Conservation (phyloP, 495 filamentous ascomycete genomes). For the Poronia punctata region DNA sequence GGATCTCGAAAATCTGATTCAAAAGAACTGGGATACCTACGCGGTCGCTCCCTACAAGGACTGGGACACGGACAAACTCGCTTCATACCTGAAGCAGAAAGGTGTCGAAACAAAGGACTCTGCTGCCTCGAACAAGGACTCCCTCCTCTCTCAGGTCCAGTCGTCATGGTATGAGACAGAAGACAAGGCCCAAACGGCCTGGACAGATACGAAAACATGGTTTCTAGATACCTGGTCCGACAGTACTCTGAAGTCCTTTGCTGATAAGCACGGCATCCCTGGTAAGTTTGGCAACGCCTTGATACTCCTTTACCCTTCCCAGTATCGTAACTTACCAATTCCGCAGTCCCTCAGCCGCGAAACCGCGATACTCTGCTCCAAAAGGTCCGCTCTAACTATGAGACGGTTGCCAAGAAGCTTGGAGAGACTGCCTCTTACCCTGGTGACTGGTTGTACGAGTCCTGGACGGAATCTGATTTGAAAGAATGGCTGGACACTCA, state of each 20-base stretch:
- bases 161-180: constrained; percentile 66
- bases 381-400: constrained; percentile 73
- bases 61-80: constrained; percentile 63
- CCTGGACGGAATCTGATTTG: constrained; percentile 60
- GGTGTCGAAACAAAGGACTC: constrained; percentile 60
- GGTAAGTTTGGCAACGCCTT: constrained; percentile 36
- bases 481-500: constrained; percentile 82
- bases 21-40: constrained; percentile 76
- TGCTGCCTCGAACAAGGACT: constrained; percentile 56
- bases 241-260: constrained; percentile 79
- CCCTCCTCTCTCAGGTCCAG: constrained; percentile 61
- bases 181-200: constrained; percentile 63
- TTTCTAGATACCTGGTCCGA: constrained; percentile 80
- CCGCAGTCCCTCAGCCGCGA: constrained; percentile 64
- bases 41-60: constrained; percentile 59
- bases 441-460: constrained; percentile 90
- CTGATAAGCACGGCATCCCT: constrained; percentile 81
- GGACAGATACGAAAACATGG: constrained; percentile 74
- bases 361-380: constrained; percentile 76
- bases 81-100: constrained; percentile 57
- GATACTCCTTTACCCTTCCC: neutral
- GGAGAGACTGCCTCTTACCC: constrained; percentile 79
- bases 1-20: constrained; percentile 75
- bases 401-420: constrained; percentile 71
- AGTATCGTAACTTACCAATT: neutral